A percentile compares a stretch with the other conserved stretches of the same genome.
These are phyloP conservation scores for Pistacia integerrima DNA, from an alignment of 345 rosid genomes.

Conservation along the genomic window DNA sequence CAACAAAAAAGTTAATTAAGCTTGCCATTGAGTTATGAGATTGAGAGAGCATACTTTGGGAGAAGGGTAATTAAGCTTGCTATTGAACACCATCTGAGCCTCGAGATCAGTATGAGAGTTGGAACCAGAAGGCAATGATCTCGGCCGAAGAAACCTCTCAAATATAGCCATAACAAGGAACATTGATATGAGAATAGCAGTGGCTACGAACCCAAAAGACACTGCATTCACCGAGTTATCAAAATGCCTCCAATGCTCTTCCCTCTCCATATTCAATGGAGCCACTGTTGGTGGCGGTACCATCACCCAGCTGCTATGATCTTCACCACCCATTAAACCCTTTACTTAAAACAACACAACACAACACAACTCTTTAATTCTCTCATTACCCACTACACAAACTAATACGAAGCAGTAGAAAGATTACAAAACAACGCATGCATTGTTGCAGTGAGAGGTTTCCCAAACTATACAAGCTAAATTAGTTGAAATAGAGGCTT, in stretches of 20 bases:
- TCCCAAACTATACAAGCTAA: neutral
- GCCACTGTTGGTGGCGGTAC: conserved; percentile 28
- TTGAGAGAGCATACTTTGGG: conserved; percentile 48
- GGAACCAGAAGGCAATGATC: conserved; percentile 29
- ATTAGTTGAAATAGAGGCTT: neutral
- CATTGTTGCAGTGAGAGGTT: neutral
- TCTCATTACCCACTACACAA: conserved; percentile 11
- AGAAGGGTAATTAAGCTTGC: conserved; percentile 50
- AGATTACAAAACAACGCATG: neutral
- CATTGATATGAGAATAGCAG: conserved; percentile 80
- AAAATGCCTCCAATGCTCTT: conserved; percentile 59
- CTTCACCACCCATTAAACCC: conserved; percentile 23
- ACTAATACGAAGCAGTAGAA: neutral
- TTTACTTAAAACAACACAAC: neutral
- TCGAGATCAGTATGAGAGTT: conserved; percentile 44
- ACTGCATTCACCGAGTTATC: conserved; percentile 86
- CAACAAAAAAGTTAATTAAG: neutral
- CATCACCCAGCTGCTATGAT: conserved; percentile 20
- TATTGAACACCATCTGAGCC: conserved; percentile 38
- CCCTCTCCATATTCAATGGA: conserved; percentile 35
- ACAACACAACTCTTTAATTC: neutral
- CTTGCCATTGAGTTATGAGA: neutral
- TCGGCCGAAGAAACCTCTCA: conserved; percentile 65
- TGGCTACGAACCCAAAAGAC: conserved; percentile 83
- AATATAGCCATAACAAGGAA: conserved; percentile 84